Evolutionary conservation across 2,329 filamentous ascomycete species (phyloP), one percentile per base, ranked within the genome.

Genomic region (Ascochyta lentis): DNA sequence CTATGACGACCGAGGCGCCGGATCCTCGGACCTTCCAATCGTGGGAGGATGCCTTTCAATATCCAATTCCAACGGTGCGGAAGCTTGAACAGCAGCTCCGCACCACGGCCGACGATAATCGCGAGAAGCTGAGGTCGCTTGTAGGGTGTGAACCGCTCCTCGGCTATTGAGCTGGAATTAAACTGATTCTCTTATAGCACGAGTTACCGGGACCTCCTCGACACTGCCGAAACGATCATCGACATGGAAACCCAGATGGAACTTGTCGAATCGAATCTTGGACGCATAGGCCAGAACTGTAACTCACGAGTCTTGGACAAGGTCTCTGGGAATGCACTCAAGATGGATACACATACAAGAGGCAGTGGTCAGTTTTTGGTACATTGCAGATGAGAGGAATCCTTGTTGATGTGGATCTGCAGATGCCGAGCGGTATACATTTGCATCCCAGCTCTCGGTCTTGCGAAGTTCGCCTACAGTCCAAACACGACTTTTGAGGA

Each of bases 191-290:
- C n/a, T 6, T 37, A 16, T 64, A 87, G 85, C 19, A 80, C 84
- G 65, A 85, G 86, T 69, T 98, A 98, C 77, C 90, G 94, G 64
- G 91, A 95, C 67, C 86, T 98, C 8, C 86, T 98, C 24, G 91
- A 91, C 48, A 97, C 94, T 0, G 94, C 94, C 50, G 93, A 97
- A 77, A 88, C 88, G n/a, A 98, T 98, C 64, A 89, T 97, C 50
- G 84, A 88, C 58, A 96, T 98, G 91, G 89, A 91, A 64, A 78
- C 77, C 35, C 87, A 94, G 71, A 94, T 95, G 78, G 84, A 88
- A 58, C 79, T 81, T 12, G 89, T 92, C 15, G 92, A 96, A 75
- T 79, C 81, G 5, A 84, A 87, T 34, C 82, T 98, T 47, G 84
- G 84, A 15, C 82, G 82, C 56, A 89, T 96, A 78, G 91, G 91